Conservation (phyloP, 495 filamentous ascomycete species). For the Podospora australis region DNA sequence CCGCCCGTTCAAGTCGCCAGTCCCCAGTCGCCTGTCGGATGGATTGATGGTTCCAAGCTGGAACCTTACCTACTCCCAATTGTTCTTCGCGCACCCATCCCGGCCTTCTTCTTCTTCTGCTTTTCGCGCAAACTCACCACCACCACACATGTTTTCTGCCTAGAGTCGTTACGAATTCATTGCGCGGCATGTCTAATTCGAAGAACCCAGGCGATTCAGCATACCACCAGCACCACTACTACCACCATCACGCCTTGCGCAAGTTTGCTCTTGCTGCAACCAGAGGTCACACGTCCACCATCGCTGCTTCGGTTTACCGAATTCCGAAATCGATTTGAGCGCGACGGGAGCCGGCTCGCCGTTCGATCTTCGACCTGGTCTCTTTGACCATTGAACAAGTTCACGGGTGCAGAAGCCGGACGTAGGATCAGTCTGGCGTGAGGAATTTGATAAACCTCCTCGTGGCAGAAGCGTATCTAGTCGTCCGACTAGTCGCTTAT, state of each 20-base stretch:
- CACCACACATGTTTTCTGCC: slow-evolving; percentile 3
- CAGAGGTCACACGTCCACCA: no score
- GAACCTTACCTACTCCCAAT: slow-evolving; percentile 13
- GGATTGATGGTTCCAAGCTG: slow-evolving; percentile 17
- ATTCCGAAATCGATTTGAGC: not conserved
- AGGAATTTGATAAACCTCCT: not conserved
- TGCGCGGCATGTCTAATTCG: slow-evolving; percentile 21
- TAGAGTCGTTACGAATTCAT: slow-evolving; percentile 1
- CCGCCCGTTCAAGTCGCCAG: not conserved
- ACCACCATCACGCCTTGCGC: not conserved
- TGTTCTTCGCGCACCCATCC: slow-evolving; percentile 9
- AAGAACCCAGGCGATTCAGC: slow-evolving; percentile 5
- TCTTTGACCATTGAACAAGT: slow-evolving; percentile 6
- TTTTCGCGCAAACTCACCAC: slow-evolving; percentile 13
- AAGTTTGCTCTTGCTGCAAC: not conserved
- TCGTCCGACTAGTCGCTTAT: no score
- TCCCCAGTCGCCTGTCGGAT: slow-evolving; percentile 8
- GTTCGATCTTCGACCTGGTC: slow-evolving; percentile 10
- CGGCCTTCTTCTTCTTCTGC: slow-evolving; percentile 1
- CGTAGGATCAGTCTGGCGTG: slow-evolving; percentile 16
- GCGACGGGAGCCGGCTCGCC: slow-evolving; percentile 10
- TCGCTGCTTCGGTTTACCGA: no score
- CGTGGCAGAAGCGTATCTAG: slow-evolving; percentile 41
- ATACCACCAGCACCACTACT: no score
- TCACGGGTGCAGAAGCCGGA: slow-evolving; percentile 3